Conservation (phyloP, 1,139 yeast species). For the Casaregolazyma suthepensis region DNA sequence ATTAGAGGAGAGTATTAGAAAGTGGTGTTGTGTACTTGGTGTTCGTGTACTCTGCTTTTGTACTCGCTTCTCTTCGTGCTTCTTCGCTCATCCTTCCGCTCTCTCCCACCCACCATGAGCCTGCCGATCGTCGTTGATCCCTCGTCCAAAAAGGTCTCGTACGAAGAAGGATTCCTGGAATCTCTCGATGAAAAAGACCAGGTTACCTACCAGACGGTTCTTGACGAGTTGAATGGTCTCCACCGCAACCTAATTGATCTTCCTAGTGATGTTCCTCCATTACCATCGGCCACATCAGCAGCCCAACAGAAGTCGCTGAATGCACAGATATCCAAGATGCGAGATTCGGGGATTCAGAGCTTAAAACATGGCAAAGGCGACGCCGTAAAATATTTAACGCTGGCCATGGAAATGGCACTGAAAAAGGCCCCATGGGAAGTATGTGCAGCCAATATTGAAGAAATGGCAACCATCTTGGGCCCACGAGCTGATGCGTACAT, state of each 20-base stretch:
- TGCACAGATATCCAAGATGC: conserved; percentile 64
- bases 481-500: conserved; percentile 81
- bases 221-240: conserved; percentile 50
- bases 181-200: conserved; percentile 13
- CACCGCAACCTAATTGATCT: conserved; percentile 52
- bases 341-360: conserved; percentile 63
- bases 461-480: conserved; percentile 62
- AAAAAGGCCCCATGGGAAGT: conserved; percentile 85
- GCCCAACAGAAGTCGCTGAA: conserved; percentile 37
- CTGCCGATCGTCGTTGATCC: conserved; percentile 25
- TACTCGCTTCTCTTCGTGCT: too few species aligned
- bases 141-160: conserved; percentile 28
- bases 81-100: neutral
- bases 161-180: conserved; percentile 25
- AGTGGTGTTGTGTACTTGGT: too few species aligned
- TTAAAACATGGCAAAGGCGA: conserved; percentile 63
- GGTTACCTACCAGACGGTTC: conserved; percentile 32
- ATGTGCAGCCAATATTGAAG: conserved; percentile 73
- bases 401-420: conserved; percentile 77
- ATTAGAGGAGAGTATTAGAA: too few species aligned
- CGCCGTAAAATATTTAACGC: conserved; percentile 63
- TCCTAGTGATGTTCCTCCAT: conserved; percentile 60
- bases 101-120: conserved; percentile 3
- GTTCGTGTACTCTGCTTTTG: too few species aligned
- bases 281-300: conserved; percentile 43